A percentile compares a stretch with the other conserved stretches of the same genome.
These are phyloP conservation scores for Leishmania arabica DNA, from an alignment of 208 protist genomes.

Conservation along the genomic window DNA sequence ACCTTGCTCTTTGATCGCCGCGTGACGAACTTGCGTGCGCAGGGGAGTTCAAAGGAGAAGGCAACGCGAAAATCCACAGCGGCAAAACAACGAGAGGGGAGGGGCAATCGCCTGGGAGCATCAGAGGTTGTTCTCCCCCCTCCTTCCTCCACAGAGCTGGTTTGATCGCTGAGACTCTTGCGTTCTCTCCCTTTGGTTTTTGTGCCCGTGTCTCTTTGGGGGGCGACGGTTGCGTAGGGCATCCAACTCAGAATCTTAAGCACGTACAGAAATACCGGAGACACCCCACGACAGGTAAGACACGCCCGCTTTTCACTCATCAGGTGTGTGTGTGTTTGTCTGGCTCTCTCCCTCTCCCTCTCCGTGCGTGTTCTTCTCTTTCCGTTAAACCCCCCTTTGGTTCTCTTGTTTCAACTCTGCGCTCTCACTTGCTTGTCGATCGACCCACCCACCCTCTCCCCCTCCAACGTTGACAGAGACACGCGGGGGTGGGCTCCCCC, in stretches of 20 bases:
- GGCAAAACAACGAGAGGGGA: not conserved
- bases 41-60: not conserved
- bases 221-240: not conserved
- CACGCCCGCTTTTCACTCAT: not conserved
- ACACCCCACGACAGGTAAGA: not conserved
- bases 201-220: not conserved
- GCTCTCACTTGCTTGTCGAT: not conserved
- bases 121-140: not conserved
- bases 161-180: not conserved
- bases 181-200: not conserved
- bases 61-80: not conserved
- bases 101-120: not conserved
- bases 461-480: not conserved
- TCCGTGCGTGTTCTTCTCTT: not conserved
- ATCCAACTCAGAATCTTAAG: not conserved
- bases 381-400: not conserved
- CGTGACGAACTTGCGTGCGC: not conserved
- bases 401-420: not conserved
- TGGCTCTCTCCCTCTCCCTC: not conserved
- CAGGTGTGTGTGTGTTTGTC: not conserved
- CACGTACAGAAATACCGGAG: not conserved
- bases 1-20: not conserved
- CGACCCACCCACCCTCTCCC: too few relatives aligned
- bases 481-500: not conserved
- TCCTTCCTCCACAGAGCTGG: not conserved